Evolutionary conservation across 1,139 yeast species (phyloP), one percentile per base, ranked within the genome.

Genomic region (Suhomyces guaymorum): DNA sequence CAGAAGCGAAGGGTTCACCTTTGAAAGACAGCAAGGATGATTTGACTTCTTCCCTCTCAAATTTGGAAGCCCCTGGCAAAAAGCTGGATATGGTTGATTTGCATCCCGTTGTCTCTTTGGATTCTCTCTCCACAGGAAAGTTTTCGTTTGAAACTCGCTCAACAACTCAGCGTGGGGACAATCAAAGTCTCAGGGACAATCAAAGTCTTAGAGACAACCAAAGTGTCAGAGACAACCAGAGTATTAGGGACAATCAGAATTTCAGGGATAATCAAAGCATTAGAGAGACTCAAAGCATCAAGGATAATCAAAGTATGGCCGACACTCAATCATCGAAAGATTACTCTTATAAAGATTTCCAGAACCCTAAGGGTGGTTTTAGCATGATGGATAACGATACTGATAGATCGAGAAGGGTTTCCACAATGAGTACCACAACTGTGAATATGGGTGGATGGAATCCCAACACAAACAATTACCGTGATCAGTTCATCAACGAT

Each of bases 391-490:
- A 38, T 21, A 12, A 19, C n/a, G 34, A 40, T 15, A 21, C 24
- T 15, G 43, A 29, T 7, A 17, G 33, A 5, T 22, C 52, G 5
- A 54, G 73, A 42, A 49, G 72, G 39, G 60, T 49, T 9, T 67
- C 74, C 1, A 61, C 70, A 4, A 55, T 59, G 57, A 66, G 71
- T 39, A 59, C 62, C 3, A 57, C 51, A 24, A 60, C 76, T 20
- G 52, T 73, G 48, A 70, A 63, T 39, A 62, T 75, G 63, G 80
- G 80, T 2, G 60, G 59, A 13, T 75, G 80, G 80, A 64, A 67
- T 39, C 80, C 80, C 4, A 68, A 73, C 42, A 73, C 80, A 8
- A 66, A 61, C 28, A 63, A 60, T 33, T 74, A 55, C 51, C 61
- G 81, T 33, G 79, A 73, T 42, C 72, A 70, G 38, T 75, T 75